These are phyloP conservation scores for Syncephalis plumigaleata DNA, from an alignment of 371 early-diverging fungal genomes.

Conservation along the genomic window DNA sequence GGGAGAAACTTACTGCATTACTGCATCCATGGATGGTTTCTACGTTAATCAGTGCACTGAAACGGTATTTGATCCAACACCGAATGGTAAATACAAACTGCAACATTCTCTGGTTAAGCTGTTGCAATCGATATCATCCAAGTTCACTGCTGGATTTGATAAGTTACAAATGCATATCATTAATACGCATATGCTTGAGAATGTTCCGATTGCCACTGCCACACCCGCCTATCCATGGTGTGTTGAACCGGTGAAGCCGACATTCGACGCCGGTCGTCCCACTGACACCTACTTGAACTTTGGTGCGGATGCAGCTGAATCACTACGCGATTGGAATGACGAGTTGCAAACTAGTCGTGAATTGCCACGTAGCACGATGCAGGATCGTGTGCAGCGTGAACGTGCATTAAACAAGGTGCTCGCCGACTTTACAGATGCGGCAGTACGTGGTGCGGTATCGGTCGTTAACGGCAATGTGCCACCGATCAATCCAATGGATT, in stretches of 20 bases:
- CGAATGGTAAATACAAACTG: conserved; percentile 18
- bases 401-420: conserved; percentile 64
- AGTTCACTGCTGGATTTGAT: conserved; percentile 47
- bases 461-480: conserved; percentile 65
- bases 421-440: conserved; percentile 84
- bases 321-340: conserved; percentile 90
- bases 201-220: conserved; percentile 43
- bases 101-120: conserved; percentile 56
- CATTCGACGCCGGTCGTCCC: conserved; percentile 42
- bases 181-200: conserved; percentile 62
- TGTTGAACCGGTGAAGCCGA: conserved; percentile 32
- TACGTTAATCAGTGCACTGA: conserved; percentile 65
- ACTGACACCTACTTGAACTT: conserved; percentile 43
- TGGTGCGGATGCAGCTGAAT: conserved; percentile 50
- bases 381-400: conserved; percentile 78
- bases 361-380: conserved; percentile 50
- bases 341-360: conserved; percentile 81
- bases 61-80: conserved; percentile 53
- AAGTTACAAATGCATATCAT: conserved; percentile 46
- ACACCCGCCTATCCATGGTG: conserved; percentile 71
- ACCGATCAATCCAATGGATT: conserved; percentile 65
- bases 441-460: conserved; percentile 64
- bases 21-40: conserved; percentile 72
- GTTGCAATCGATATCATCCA: conserved; percentile 43
- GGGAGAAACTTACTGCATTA: conserved; percentile 61